Evolutionary conservation across 228 moss, liverwort and hornwort species (phyloP), one percentile per base, ranked within the genome.

Genomic region (Sphagnum magellanicum): DNA sequence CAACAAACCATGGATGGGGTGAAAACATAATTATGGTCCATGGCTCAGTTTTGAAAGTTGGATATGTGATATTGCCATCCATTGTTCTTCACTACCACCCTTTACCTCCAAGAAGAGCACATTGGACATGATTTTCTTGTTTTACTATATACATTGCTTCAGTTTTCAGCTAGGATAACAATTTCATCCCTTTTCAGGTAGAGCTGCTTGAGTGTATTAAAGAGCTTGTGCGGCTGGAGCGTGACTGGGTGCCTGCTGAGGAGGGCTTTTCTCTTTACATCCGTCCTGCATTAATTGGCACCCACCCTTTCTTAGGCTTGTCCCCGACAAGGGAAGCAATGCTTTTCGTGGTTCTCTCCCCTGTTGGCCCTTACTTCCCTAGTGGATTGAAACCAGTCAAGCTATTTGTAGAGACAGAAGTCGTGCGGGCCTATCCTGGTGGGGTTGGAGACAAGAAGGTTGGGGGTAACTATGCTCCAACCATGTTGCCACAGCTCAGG

Each of bases 241-340:
- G 83, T 68, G 93, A 89, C 55, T 94, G 93, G 93, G 84, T 94
- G 61, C 91, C 93, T 66, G 76, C 84, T 67, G 69, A 76, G 73
- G 93, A 94, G 72, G 91, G 93, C 11, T 94, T 91, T 74, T 94
- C 93, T 59, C 78, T 94, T 65, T 91, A 94, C 73, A 84, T 91
- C 67, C 87, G 93, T 59, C 93, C 93, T 4, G 84, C 86, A 13
- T 63, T 94, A 47, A 94, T 94, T 65, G 87, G 91, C 49, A 94
- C 93, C 57, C 81, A 91, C 74, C 89, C 91, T 16, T 89, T 91
- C 74, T 84, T 94, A 76, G 93, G 93, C 13, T 74, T 94, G 65
- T 80, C 83, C 63, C 85, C 91, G 61, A 66, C 93, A 17, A 69
- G 70, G 68, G 82, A 85, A 72, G 93, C 87, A 13, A 80, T 81